Evolutionary conservation across 2,329 filamentous ascomycete genomes (phyloP).

Genomic region (Pseudocercospora cruenta): DNA sequence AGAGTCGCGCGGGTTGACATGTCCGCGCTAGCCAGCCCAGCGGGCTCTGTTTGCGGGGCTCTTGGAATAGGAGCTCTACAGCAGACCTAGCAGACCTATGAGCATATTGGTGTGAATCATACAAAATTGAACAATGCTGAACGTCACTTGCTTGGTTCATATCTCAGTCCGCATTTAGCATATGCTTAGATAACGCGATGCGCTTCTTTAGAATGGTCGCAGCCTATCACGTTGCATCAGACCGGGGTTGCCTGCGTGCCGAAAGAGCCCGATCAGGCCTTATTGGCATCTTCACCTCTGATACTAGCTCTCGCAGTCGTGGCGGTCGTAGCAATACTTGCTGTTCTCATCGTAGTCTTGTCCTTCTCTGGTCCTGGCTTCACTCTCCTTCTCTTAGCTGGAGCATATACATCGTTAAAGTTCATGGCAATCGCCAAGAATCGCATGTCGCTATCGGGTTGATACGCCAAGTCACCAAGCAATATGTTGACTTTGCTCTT

Average conservation of each 20-base stretch:
- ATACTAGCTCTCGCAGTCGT: not conserved
- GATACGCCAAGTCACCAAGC: conserved; percentile 86
- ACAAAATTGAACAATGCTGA: not conserved
- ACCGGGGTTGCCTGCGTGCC: not conserved
- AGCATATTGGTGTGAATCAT: not conserved
- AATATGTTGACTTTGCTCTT: conserved; percentile 75
- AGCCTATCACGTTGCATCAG: not conserved
- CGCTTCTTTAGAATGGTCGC: not conserved
- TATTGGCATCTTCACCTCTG: not conserved
- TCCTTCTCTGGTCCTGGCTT: conserved; percentile 16
- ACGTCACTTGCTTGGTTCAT: not conserved
- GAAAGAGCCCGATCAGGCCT: not conserved
- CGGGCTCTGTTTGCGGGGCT: not conserved
- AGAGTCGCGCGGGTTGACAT: not conserved
- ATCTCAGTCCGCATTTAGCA: not conserved
- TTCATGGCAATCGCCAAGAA: conserved; percentile 98
- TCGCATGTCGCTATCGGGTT: conserved; percentile 91
- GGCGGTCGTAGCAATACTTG: not conserved
- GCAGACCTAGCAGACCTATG: not conserved
- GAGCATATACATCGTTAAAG: conserved; percentile 95
- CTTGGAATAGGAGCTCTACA: not conserved
- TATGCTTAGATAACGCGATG: not conserved
- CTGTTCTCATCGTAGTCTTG: conserved; percentile 11
- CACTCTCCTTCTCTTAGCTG: conserved; percentile 63
- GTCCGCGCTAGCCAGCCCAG: not conserved